Evolutionary conservation across 169 alveolate species (phyloP), one percentile per base, ranked within the genome.

Genomic region (Nephromyces sp.): DNA sequence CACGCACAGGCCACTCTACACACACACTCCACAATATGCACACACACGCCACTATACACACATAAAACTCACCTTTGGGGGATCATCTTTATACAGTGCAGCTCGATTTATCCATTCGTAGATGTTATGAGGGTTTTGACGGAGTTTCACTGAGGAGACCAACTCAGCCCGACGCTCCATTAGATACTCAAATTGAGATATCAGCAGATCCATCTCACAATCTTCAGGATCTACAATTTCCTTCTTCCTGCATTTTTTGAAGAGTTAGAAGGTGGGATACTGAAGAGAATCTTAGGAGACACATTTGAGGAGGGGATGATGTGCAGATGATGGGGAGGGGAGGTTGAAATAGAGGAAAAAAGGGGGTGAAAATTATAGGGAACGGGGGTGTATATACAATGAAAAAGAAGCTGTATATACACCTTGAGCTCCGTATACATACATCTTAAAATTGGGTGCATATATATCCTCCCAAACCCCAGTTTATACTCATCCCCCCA

Each of bases 51-150:
- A n/a, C n/a, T n/a, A n/a, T n/a, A n/a, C n/a, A n/a, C n/a, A n/a
- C n/a, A n/a, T n/a, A n/a, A n/a, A n/a, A n/a, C n/a, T n/a, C n/a
- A n/a, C 79, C 74, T 73, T 73, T 8, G 22, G n/a, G 6, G 70
- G 24, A 29, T 75, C 81, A 31, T 75, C 82, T 66, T 71, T 68
- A 62, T 66, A 68, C 57, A 77, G 66, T 51, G 83, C 78, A 21
- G 80, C 87, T 6, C 90, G 74, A 74, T 90, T 84, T 24, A 90
- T 76, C 98, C 98, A 93, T 69, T 90, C 94, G 68, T 90, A 84
- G 29, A 91, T 94, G 84, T 91, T 90, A 86, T 91, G 92, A 15
- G 95, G 94, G 76, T 93, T 93, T 77, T 91, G 92, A 57, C 94
- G 87, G 32, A 93, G 80, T 74, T 80, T 80, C 43, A 77, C 80